Conservation (phyloP, 495 filamentous ascomycete genomes). For the Elaphomyces granulatus region DNA sequence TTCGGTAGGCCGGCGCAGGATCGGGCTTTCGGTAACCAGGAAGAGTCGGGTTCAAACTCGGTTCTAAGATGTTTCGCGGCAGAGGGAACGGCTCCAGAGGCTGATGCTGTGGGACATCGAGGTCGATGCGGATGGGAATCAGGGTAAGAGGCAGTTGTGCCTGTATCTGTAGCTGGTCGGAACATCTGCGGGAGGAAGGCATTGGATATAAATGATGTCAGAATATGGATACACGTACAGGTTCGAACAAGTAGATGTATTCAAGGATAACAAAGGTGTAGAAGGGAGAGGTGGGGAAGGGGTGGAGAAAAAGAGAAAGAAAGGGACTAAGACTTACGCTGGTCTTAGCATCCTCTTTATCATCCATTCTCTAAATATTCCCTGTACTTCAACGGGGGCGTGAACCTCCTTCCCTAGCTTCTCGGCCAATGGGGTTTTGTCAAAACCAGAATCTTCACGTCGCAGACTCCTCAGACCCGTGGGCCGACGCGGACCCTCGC, state of each 20-base stretch:
- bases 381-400: slow-evolving; percentile 69
- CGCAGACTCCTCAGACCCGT: slow-evolving; percentile 74
- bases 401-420: slow-evolving; percentile 75
- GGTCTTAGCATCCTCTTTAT: slow-evolving; percentile 49
- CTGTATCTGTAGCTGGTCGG: slow-evolving; percentile 65
- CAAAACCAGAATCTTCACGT: slow-evolving; percentile 55
- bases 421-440: slow-evolving; percentile 46
- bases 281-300: slow-evolving; percentile 2
- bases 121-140: slow-evolving; percentile 91
- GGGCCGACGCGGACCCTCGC: slow-evolving; percentile 59
- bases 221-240: no score
- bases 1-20: slow-evolving; percentile 59
- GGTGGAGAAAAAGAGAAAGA: slow-evolving; percentile 1
- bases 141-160: slow-evolving; percentile 73
- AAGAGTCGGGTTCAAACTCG: slow-evolving; percentile 45
- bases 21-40: slow-evolving; percentile 69
- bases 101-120: slow-evolving; percentile 71
- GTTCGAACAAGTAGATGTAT: no score
- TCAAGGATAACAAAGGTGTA: no score
- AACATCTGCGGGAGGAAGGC: slow-evolving; percentile 17
- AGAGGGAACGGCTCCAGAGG: slow-evolving; percentile 58
- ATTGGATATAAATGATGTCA: no score
- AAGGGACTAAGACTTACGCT: slow-evolving; percentile 21
- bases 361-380: slow-evolving; percentile 93
- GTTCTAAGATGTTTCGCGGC: slow-evolving; percentile 45